Evolutionary conservation across 2,329 filamentous ascomycete genomes (phyloP), one percentile per base, ranked within the genome.

Genomic region (Xylaria arbuscula): DNA sequence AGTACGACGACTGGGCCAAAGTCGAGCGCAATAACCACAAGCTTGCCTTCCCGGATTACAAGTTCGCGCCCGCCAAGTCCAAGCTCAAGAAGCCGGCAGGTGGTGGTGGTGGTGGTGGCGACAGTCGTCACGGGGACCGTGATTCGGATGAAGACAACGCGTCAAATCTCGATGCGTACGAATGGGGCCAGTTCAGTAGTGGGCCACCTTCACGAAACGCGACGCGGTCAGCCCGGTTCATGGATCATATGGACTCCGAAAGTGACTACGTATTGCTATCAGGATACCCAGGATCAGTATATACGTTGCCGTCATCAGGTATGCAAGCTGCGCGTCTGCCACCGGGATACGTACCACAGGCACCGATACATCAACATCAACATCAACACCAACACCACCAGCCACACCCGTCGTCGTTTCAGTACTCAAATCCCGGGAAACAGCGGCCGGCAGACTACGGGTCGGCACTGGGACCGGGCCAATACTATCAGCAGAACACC

Each of bases 41-140:
- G 63, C 86, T 88, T 62, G 94, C 95, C 2, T 93, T 97, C 73
- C 96, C 96, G 0, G 89, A 89, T 50, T 99, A 98, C 85, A 98
- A 97, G 80, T 99, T 98, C 82, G 92, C 92, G 1, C 95, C 95
- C 1, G 90, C 91, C 75, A 97, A 96, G 81, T 81, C 85, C 34
- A 80, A 82, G 54, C 84, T 51, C 2, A 73, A 71, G 72, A 82
- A 81, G 70, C 51, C 70, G 8, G 40, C 19, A n/a, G 58, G 24
- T 24, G 47, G 57, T 40, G 80, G 72, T 55, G 70, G 72, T 8
- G 47, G 57, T 40, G 80, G 72, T 55, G 70, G 72, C 6, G 62
- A 55, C 9, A 56, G 48, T 32, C 62, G 55, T 19, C 62, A 50
- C 22, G 59, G 60, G 80, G 81, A 53, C 79, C 54, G 65, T 5